Percentiles rank a stretch among this genome's conserved stretches.
phyloP scores from a whole-genome alignment of 805 yeast species.

The Myxozyma neglecta region DNA sequence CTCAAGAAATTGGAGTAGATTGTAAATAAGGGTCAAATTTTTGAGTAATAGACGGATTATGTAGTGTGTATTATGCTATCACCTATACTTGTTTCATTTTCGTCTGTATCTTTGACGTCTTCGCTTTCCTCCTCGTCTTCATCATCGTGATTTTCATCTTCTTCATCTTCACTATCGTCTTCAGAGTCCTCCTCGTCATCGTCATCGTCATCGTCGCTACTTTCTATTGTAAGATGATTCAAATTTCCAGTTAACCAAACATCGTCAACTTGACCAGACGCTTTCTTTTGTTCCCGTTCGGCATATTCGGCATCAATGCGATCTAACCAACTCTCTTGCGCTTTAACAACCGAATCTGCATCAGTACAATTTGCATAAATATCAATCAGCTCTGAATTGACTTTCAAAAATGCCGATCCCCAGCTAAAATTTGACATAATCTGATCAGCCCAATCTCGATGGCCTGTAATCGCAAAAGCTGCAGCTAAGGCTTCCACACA shows the following conservation, averaged over 20 bases:
- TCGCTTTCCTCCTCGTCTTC: not conserved
- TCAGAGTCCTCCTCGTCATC: conserved; percentile 38
- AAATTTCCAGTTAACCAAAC: conserved; percentile 79
- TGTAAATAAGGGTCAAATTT: too few relatives aligned
- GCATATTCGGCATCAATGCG: conserved; percentile 64
- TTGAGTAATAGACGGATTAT: not conserved
- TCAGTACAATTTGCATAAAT: conserved; percentile 80
- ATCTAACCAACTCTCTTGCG: conserved; percentile 73
- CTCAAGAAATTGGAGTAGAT: conserved; percentile 15
- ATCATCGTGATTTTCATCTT: conserved; percentile 29
- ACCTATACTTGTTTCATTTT: not conserved
- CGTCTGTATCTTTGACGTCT: not conserved
- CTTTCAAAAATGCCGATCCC: conserved; percentile 85
- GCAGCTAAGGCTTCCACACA: conserved; percentile 99
- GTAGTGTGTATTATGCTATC: too few relatives aligned
- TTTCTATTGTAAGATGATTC: conserved; percentile 48
- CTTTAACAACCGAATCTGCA: conserved; percentile 65
- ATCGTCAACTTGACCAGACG: conserved; percentile 61
- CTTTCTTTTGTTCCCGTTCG: conserved; percentile 53
- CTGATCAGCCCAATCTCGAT: conserved; percentile 79
- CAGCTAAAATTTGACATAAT: conserved; percentile 81
- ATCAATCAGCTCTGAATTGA: conserved; percentile 75
- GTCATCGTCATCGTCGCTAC: conserved; percentile 35
- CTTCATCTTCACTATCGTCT: conserved; percentile 36
- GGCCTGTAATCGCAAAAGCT: conserved; percentile 91